Evolutionary conservation across 139 green algal genomes (phyloP).

Genomic region (Coelastrella sp.): DNA sequence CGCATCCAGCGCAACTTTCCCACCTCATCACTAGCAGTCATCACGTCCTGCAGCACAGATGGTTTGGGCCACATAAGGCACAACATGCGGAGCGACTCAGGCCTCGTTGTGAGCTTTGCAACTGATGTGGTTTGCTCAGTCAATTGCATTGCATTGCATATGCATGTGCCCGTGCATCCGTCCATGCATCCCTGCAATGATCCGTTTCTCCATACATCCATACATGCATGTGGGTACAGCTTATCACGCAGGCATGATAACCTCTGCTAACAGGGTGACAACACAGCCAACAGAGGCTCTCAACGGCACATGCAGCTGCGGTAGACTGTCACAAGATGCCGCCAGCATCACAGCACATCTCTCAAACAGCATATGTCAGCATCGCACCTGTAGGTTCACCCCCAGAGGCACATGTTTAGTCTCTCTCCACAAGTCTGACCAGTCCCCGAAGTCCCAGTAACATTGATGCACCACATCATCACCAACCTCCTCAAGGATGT

Average conservation of each 20-base stretch:
- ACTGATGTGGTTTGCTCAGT: too few species aligned
- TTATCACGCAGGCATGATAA: too few species aligned
- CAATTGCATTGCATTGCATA: too few species aligned
- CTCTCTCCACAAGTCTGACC: constrained; percentile 76
- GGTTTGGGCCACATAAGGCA: background rate
- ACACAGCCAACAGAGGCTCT: too few species aligned
- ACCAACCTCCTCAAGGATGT: constrained; percentile 80
- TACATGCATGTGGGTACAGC: too few species aligned
- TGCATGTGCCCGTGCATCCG: too few species aligned
- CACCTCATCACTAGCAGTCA: constrained; percentile 43
- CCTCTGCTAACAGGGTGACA: too few species aligned
- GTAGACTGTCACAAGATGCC: background rate
- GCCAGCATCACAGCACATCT: background rate
- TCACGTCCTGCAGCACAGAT: constrained; percentile 53
- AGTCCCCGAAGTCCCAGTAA: constrained; percentile 90
- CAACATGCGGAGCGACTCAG: background rate
- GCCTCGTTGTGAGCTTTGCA: background rate
- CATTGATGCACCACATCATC: constrained; percentile 53
- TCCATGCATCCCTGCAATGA: too few species aligned
- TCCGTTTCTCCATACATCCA: too few species aligned
- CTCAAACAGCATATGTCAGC: too few species aligned
- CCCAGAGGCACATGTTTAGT: constrained; percentile 63
- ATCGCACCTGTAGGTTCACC: constrained; percentile 55
- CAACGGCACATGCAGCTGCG: background rate
- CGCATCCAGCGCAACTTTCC: constrained; percentile 74